A percentile compares a stretch with the other conserved stretches of the same genome.
phyloP scores from a whole-genome alignment of 2,329 filamentous ascomycete genomes.

The Microdochium trichocladiopsis region DNA sequence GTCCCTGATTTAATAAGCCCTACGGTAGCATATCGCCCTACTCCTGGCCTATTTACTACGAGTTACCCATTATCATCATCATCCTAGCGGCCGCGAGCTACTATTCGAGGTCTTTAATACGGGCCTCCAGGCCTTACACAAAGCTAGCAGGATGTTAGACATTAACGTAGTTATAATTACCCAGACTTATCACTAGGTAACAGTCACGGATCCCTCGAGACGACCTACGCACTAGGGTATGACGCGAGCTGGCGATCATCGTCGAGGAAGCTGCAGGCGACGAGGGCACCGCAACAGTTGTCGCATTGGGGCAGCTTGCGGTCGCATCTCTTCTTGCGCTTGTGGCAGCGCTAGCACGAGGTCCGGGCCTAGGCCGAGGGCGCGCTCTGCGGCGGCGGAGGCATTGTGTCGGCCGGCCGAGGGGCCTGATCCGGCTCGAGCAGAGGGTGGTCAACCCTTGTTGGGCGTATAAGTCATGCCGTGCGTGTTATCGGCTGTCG shows the following conservation, averaged over 20 bases:
- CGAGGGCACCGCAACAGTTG: slow-evolving; percentile 26
- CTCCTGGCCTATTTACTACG: too few species aligned
- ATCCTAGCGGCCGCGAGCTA: slow-evolving; percentile 1
- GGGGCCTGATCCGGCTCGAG: too few species aligned
- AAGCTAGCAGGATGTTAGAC: too few species aligned
- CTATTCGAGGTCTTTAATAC: slow-evolving; percentile 11
- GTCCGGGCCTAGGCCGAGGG: slow-evolving; percentile 8
- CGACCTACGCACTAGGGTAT: slow-evolving; percentile 31
- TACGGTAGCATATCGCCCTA: too few species aligned
- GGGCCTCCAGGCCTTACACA: slow-evolving; percentile 23
- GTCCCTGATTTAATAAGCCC: too few species aligned
- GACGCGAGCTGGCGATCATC: slow-evolving; percentile 28
- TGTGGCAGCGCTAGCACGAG: slow-evolving; percentile 31
- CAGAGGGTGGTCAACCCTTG: too few species aligned
- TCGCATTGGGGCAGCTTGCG: slow-evolving; percentile 27
- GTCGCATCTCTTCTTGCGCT: slow-evolving; percentile 35
- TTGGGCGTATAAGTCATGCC: too few species aligned
- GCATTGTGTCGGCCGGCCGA: neutral
- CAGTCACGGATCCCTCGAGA: too few species aligned
- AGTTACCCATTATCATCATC: neutral
- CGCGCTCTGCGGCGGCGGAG: neutral
- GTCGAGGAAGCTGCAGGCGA: slow-evolving; percentile 31
- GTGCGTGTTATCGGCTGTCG: too few species aligned
- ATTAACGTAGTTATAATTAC: neutral
- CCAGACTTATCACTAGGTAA: too few species aligned